phyloP scores from a whole-genome alignment of 805 yeast genomes.

The Dipodascus geniculatus region DNA sequence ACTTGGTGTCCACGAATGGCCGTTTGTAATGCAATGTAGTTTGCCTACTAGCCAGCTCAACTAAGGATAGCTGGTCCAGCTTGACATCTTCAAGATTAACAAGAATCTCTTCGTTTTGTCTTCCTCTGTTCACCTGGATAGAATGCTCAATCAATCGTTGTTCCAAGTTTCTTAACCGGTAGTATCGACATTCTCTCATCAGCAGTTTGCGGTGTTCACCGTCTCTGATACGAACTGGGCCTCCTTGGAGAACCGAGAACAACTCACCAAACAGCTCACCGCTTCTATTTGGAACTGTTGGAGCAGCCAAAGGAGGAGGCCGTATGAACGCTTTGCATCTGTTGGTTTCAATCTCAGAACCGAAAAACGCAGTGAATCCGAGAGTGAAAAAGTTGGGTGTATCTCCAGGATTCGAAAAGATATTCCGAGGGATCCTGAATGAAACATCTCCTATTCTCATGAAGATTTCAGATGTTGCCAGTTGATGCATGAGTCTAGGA shows the following conservation, averaged over 20 bases:
- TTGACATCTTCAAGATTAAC: slow-evolving; percentile 37
- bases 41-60: slow-evolving; percentile 7
- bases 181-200: slow-evolving; percentile 62
- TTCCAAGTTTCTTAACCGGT: slow-evolving; percentile 62
- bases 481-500: slow-evolving; percentile 37
- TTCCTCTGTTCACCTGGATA: slow-evolving; percentile 41
- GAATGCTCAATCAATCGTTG: slow-evolving; percentile 49
- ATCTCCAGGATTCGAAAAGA: slow-evolving; percentile 54
- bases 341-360: slow-evolving; percentile 36
- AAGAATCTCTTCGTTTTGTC: slow-evolving; percentile 43
- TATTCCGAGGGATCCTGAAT: slow-evolving; percentile 45
- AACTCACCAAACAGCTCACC: slow-evolving; percentile 44
- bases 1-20: slow-evolving; percentile 32
- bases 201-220: slow-evolving; percentile 47
- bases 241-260: slow-evolving; percentile 45
- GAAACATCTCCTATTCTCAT: slow-evolving; percentile 46
- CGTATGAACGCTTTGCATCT: slow-evolving; percentile 37
- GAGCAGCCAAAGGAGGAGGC: slow-evolving; percentile 69
- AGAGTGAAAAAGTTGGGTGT: slow-evolving; percentile 66
- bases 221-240: slow-evolving; percentile 33
- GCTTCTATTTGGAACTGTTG: slow-evolving; percentile 40
- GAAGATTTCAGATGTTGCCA: slow-evolving; percentile 45
- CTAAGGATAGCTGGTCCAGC: slow-evolving; percentile 8
- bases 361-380: slow-evolving; percentile 40
- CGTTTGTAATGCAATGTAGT: slow-evolving; percentile 29